These are phyloP conservation scores for Apiospora hydei DNA, from an alignment of 2,329 filamentous ascomycete genomes.

Conservation along the genomic window DNA sequence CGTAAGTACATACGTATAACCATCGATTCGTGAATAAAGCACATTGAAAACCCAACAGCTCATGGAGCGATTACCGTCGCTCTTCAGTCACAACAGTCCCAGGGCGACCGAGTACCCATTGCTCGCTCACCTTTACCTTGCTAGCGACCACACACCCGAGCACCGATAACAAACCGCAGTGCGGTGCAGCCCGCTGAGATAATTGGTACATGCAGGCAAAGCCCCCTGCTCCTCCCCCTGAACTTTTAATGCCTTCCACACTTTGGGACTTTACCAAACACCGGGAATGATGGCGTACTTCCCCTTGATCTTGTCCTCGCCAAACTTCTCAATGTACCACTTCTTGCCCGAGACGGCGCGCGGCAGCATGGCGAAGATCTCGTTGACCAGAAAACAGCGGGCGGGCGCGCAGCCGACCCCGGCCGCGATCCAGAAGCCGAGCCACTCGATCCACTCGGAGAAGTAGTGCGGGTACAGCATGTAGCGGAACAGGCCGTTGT, in stretches of 20 bases:
- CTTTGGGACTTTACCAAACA: slow-evolving; percentile 25
- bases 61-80: background rate
- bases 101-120: background rate
- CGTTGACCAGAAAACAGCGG: slow-evolving; percentile 83
- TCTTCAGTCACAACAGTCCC: too few relatives aligned
- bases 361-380: slow-evolving; percentile 88
- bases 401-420: slow-evolving; percentile 76
- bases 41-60: background rate
- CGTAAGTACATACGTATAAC: background rate
- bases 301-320: slow-evolving; percentile 77
- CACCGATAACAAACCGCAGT: background rate
- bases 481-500: slow-evolving; percentile 81
- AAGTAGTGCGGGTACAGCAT: slow-evolving; percentile 93
- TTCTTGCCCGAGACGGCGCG: slow-evolving; percentile 79
- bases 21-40: background rate
- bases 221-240: background rate
- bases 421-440: slow-evolving; percentile 82
- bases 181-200: background rate
- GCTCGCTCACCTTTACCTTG: background rate
- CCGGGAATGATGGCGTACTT: slow-evolving; percentile 74
- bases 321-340: slow-evolving; percentile 92
- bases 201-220: background rate
- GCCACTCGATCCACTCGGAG: slow-evolving; percentile 97
- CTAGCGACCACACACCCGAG: too few relatives aligned
- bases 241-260: too few relatives aligned